Base-by-base conservation (phyloP, 1,139 yeast genomes). In the Nakaseomyces nivariensis region DNA sequence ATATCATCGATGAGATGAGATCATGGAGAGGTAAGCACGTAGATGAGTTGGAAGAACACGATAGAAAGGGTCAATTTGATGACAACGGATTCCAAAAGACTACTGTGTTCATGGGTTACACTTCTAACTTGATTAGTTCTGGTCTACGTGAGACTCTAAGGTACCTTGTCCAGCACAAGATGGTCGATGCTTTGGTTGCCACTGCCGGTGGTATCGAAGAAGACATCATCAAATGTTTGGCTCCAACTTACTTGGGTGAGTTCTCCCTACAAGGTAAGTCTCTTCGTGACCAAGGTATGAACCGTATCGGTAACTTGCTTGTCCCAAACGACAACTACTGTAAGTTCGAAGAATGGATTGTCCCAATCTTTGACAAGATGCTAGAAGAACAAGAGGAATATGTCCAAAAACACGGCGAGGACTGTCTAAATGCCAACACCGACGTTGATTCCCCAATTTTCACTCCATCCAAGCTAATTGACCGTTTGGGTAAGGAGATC, bases 291-390 rank as follows among this genome's bases (percentile, higher is more conserved):
- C 85, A 89, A 68, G 99, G 99, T 54, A 82, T 92, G 83, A 92
- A 92, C 72, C 82, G 99, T 71, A 94, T 94, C 60, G 99, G 99
- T 54, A 94, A 92, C 68, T 75, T 92, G 67, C 74, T 92, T 60
- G 98, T 92, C 49, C 99, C 99, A 49, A 92, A 92, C 67, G 98
- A 94, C 67, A 92, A 92, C 72, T 92, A 92, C 72, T 90, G 97
- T 73, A 82, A 81, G 64, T 92, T 92, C 63, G 99, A 92, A 70
- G 98, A 94, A 68, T 92, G 98, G 98, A 86, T 92, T 59, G 94
- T 92, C 36, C 98, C 98, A 33, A 78, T 92, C 50, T 76, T 92
- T 60, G 96, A 90, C 66, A 78, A 73, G 49, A 81, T 90, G 80
- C 75, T 90, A 53, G 85, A 85, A 62, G 98, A 92, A 69, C 98